These are phyloP conservation scores for Streptanthus diversifolius DNA, from an alignment of 345 rosid species.

Conservation along the genomic window DNA sequence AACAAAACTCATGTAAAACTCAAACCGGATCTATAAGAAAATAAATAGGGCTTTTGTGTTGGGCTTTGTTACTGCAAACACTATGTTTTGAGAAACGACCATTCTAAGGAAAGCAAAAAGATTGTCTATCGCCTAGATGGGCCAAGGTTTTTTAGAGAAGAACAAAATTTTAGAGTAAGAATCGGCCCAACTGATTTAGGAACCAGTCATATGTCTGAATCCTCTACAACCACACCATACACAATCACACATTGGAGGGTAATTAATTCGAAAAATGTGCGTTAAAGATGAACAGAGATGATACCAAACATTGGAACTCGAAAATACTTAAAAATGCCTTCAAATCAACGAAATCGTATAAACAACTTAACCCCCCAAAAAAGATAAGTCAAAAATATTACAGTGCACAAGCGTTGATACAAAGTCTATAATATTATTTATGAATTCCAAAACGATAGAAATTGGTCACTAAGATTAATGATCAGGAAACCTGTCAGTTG, in stretches of 20 bases:
- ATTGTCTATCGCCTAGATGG: too few relatives aligned
- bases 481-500: not conserved
- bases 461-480: not conserved
- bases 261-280: conserved; percentile 8
- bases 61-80: not conserved
- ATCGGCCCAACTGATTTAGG: too few relatives aligned
- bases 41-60: not conserved
- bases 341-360: not conserved
- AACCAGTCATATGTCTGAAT: too few relatives aligned
- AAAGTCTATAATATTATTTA: not conserved
- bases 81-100: too few relatives aligned
- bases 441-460: not conserved
- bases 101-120: too few relatives aligned
- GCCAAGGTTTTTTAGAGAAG: too few relatives aligned
- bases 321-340: not conserved
- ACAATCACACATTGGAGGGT: too few relatives aligned
- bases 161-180: too few relatives aligned
- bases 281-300: not conserved
- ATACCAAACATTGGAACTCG: conserved; percentile 21
- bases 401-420: not conserved
- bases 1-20: not conserved
- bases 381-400: not conserved
- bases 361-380: not conserved
- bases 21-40: not conserved
- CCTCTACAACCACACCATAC: too few relatives aligned